A percentile compares a stretch with the other conserved stretches of the same genome.
Conservation (phyloP, 495 filamentous ascomycete genomes). For the Lophiostoma macrostomum region DNA sequence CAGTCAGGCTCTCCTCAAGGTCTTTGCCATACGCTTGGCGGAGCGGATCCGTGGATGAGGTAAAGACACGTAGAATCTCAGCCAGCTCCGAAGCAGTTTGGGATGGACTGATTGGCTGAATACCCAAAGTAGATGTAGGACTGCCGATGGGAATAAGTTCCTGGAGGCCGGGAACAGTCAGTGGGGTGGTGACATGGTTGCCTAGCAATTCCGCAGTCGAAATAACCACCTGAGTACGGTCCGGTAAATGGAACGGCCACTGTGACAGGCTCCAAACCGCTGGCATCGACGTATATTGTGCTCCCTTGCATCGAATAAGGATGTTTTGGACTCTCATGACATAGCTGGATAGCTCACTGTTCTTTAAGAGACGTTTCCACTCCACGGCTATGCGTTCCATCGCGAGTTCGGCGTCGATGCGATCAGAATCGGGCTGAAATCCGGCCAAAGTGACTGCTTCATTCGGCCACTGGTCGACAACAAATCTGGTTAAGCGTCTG, state of each 20-base stretch:
- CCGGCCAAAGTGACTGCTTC: not conserved
- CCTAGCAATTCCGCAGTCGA: too few relatives aligned
- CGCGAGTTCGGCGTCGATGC: conserved; percentile 22
- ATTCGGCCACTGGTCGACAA: conserved; percentile 16
- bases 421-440: conserved; percentile 3
- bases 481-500: not conserved
- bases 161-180: too few relatives aligned
- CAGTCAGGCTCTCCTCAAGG: not conserved
- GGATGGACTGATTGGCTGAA: not conserved
- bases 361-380: conserved; percentile 49
- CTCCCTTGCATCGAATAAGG: not conserved
- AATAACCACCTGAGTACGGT: too few relatives aligned
- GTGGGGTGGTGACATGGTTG: too few relatives aligned
- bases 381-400: conserved; percentile 45
- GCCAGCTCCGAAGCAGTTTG: conserved; percentile 7
- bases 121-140: not conserved
- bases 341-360: conserved; percentile 22
- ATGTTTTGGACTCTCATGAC: not conserved
- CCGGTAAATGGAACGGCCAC: too few relatives aligned
- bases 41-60: not conserved
- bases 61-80: not conserved
- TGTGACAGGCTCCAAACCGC: too few relatives aligned
- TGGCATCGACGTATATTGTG: not conserved
- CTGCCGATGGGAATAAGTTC: not conserved
- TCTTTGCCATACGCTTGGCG: conserved; percentile 13